phyloP scores from a whole-genome alignment of 768 basidiomycete genomes.

The Hemileccinum rubropunctum region DNA sequence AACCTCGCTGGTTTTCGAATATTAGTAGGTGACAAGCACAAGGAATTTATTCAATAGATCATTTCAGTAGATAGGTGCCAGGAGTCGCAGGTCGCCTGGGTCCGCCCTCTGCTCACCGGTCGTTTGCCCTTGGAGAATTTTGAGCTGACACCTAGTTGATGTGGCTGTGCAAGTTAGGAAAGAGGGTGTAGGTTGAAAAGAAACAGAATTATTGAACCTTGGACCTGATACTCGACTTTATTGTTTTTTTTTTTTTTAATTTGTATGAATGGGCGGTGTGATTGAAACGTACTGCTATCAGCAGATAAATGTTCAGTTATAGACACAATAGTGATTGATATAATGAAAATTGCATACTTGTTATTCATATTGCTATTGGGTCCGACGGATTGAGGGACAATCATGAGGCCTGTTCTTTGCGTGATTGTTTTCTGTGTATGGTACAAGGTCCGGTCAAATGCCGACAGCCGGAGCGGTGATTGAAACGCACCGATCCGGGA shows the following conservation, averaged over 20 bases:
- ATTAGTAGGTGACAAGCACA: neutral
- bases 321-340: too few relatives aligned
- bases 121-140: too few relatives aligned
- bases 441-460: neutral
- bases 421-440: neutral
- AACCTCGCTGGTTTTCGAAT: neutral
- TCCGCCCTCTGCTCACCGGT: too few relatives aligned
- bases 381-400: too few relatives aligned
- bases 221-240: too few relatives aligned
- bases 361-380: too few relatives aligned
- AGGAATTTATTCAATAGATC: slow-evolving; percentile 4
- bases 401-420: neutral
- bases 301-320: too few relatives aligned
- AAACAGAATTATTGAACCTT: neutral
- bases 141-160: too few relatives aligned
- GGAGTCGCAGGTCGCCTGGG: neutral
- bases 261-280: too few relatives aligned
- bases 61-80: slow-evolving; percentile 7
- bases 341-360: too few relatives aligned
- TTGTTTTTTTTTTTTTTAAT: neutral
- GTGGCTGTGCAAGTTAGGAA: neutral
- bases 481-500: neutral
- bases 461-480: slow-evolving; percentile 11
- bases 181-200: neutral
- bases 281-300: too few relatives aligned